These are phyloP conservation scores for Skeletonema tropicum DNA, from an alignment of 108 stramenopile species.

Conservation along the genomic window DNA sequence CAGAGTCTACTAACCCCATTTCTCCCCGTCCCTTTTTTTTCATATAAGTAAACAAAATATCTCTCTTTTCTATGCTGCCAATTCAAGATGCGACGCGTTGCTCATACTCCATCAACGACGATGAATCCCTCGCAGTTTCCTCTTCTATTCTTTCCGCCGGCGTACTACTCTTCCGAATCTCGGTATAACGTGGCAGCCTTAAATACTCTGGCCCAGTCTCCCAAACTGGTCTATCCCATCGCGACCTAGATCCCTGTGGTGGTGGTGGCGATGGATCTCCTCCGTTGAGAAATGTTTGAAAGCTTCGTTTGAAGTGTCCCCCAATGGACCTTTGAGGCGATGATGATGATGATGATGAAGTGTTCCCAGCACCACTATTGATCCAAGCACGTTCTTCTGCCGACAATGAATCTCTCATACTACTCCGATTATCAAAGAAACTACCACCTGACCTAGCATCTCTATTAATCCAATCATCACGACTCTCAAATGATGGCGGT, in stretches of 20 bases:
- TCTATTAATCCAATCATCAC: conserved; percentile 29
- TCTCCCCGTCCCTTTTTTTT: not conserved
- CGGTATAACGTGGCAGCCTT: conserved; percentile 52
- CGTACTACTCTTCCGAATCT: conserved; percentile 6
- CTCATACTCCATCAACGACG: not conserved
- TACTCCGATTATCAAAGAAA: conserved; percentile 33
- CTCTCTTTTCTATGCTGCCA: not conserved
- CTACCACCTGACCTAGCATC: conserved; percentile 22
- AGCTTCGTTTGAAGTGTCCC: conserved; percentile 35
- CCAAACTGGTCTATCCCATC: conserved; percentile 44
- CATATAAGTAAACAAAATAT: not conserved
- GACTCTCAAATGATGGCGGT: not conserved
- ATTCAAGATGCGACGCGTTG: not conserved
- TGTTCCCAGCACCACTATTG: not conserved
- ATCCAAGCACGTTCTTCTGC: conserved; percentile 30
- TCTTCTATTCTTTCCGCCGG: not conserved
- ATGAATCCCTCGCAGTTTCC: not conserved
- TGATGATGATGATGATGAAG: not conserved
- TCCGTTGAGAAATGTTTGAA: conserved; percentile 28
- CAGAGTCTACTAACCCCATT: not conserved
- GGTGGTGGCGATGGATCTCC: conserved; percentile 9
- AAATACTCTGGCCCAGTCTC: conserved; percentile 58
- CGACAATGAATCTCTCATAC: conserved; percentile 27
- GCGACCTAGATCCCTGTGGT: not conserved
- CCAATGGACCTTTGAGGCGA: not conserved